Conservation (phyloP, 2,329 filamentous ascomycete genomes). For the Microcyclospora pomicola region DNA sequence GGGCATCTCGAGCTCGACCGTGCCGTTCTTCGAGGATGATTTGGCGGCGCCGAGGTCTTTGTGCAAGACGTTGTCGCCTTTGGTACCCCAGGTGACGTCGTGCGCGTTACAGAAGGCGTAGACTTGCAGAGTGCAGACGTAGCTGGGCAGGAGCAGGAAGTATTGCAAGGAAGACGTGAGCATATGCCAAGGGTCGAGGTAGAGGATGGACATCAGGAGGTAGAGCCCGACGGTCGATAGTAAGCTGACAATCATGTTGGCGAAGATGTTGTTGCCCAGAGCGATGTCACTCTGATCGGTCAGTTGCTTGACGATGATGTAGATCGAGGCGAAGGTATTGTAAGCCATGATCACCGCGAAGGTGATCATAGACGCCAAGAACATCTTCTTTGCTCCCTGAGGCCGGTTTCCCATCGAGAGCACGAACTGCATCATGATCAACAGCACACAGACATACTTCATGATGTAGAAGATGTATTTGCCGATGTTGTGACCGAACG, state of each 20-base stretch:
- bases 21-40: constrained; percentile 50
- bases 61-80: constrained; percentile 89
- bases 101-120: constrained; percentile 99
- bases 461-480: constrained; percentile 75
- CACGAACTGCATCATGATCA: constrained; percentile 93
- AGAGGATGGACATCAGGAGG: constrained; percentile 91
- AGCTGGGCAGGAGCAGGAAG: constrained; percentile 78
- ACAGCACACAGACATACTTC: constrained; percentile 69
- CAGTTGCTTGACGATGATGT: constrained; percentile 77
- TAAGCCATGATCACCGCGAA: constrained; percentile 93
- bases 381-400: constrained; percentile 85
- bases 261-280: constrained; percentile 80
- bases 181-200: constrained; percentile 98
- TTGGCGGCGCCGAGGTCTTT: constrained; percentile 83
- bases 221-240: constrained; percentile 83
- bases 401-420: constrained; percentile 90
- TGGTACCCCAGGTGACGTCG: constrained; percentile 97
- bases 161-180: constrained; percentile 85
- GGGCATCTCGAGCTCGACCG: constrained; percentile 94
- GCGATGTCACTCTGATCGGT: constrained; percentile 30
- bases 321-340: constrained; percentile 77
- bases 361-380: constrained; percentile 74
- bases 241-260: constrained; percentile 85
- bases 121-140: constrained; percentile 94
- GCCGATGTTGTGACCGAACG: constrained; percentile 79